Conservation (phyloP, 176 grass and related monocot genomes). For the Pontederia crassipes region DNA sequence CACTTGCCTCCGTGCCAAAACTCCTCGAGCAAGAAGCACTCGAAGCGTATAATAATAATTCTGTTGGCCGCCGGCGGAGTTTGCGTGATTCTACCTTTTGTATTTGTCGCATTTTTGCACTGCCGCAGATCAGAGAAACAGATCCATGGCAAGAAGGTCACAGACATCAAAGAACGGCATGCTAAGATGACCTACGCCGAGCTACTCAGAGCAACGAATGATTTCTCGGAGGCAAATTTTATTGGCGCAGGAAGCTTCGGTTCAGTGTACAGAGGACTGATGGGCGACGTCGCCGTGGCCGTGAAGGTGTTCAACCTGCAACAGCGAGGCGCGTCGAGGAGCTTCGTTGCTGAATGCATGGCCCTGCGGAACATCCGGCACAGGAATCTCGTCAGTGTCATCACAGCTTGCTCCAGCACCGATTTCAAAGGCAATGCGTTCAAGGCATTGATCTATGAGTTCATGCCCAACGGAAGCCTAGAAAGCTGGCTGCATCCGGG, state of each 20-base stretch:
- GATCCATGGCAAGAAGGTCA: not conserved
- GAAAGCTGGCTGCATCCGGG: slow-evolving; percentile 39
- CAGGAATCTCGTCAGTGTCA: slow-evolving; percentile 40
- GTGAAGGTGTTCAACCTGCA: slow-evolving; percentile 52
- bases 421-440: slow-evolving; percentile 37
- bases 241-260: slow-evolving; percentile 37
- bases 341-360: slow-evolving; percentile 48
- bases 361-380: slow-evolving; percentile 38
- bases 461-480: slow-evolving; percentile 38
- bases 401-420: slow-evolving; percentile 42
- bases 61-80: not conserved
- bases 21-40: not conserved
- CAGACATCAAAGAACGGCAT: not conserved
- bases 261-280: slow-evolving; percentile 30
- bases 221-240: slow-evolving; percentile 30
- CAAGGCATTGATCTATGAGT: slow-evolving; percentile 42
- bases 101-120: slow-evolving; percentile 15
- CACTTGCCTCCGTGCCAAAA: slow-evolving; percentile 3
- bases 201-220: slow-evolving; percentile 36
- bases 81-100: too few species aligned
- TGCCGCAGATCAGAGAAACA: not conserved
- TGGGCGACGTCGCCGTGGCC: slow-evolving; percentile 24
- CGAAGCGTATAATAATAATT: slow-evolving; percentile 15
- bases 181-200: slow-evolving; percentile 36
- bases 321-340: slow-evolving; percentile 31